Percentiles rank a stretch among this genome's conserved stretches.
Evolutionary conservation across 371 early-diverging fungal species (phyloP).

Genomic region (Circinella umbellata): DNA sequence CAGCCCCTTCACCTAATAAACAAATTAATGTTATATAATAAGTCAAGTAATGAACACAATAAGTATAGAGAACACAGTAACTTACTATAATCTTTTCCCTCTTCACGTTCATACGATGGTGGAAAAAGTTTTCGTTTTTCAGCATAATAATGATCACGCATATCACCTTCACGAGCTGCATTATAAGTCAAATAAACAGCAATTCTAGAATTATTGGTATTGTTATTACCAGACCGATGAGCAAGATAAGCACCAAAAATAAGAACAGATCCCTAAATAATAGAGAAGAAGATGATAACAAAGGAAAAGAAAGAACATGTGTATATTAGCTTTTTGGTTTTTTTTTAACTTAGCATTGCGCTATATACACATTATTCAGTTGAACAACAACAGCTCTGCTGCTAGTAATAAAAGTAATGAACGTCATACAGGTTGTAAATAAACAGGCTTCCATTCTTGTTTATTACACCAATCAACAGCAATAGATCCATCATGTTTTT

Average conservation of each 20-base stretch:
- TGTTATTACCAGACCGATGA: conserved; percentile 56
- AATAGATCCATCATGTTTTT: conserved; percentile 49
- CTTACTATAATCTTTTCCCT: conserved; percentile 55
- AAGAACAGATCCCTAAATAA: conserved; percentile 39
- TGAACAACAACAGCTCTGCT: neutral
- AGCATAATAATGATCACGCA: conserved; percentile 57
- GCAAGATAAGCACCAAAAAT: conserved; percentile 66
- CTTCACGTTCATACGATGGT: conserved; percentile 56
- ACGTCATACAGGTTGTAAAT: conserved; percentile 51
- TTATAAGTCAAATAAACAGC: conserved; percentile 66
- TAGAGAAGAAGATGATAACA: neutral
- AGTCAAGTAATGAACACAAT: neutral
- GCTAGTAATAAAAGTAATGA: neutral
- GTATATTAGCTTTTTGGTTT: too few relatives aligned
- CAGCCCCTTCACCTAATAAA: conserved; percentile 23
- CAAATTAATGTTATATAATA: neutral
- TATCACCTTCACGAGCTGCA: conserved; percentile 55
- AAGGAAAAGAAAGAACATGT: neutral
- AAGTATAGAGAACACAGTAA: neutral
- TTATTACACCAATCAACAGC: conserved; percentile 47
- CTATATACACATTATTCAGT: too few relatives aligned
- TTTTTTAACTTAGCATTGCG: too few relatives aligned
- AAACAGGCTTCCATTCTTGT: conserved; percentile 54
- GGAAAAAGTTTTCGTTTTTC: conserved; percentile 60
- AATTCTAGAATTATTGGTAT: conserved; percentile 48